Percentiles rank a stretch among this genome's conserved stretches.
Conservation (phyloP, 1,284 basidiomycete genomes). For the Trichosporon asahii region DNA sequence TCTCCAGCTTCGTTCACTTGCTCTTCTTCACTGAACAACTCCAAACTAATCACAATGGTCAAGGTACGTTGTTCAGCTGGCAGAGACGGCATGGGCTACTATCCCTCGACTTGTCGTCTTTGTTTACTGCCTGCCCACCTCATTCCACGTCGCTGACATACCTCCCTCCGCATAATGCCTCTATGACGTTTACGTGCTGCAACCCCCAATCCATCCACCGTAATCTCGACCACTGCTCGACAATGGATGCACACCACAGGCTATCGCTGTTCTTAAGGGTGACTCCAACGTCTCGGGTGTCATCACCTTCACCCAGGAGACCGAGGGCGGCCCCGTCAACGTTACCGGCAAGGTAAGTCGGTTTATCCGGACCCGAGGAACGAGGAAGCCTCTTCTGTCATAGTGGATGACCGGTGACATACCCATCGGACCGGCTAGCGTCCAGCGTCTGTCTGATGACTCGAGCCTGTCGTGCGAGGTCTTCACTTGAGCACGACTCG, state of each 20-base stretch:
- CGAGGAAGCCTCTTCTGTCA: background rate
- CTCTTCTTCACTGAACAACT: background rate
- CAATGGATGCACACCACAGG: conserved; percentile 51
- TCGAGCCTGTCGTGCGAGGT: background rate
- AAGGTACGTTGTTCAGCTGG: conserved; percentile 30
- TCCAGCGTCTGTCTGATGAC: background rate
- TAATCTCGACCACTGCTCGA: background rate
- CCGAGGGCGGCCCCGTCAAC: conserved; percentile 58
- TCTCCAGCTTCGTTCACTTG: conserved; percentile 7
- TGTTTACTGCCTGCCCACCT: background rate
- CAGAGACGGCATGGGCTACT: background rate
- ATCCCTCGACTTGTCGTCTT: background rate
- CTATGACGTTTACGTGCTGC: background rate
- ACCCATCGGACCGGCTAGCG: background rate
- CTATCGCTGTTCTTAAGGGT: conserved; percentile 65
- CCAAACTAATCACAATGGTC: conserved; percentile 36
- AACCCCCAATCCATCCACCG: conserved; percentile 9
- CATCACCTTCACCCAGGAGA: conserved; percentile 63
- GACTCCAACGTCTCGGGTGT: conserved; percentile 61
- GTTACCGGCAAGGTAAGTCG: conserved; percentile 58
- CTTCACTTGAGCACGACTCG: background rate
- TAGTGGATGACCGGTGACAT: background rate
- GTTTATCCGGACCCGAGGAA: background rate
- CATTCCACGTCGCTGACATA: conserved; percentile 5
- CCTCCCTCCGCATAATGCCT: background rate